Evolutionary conservation across 805 yeast genomes (phyloP).

Genomic region (Saturnispora silvae): DNA sequence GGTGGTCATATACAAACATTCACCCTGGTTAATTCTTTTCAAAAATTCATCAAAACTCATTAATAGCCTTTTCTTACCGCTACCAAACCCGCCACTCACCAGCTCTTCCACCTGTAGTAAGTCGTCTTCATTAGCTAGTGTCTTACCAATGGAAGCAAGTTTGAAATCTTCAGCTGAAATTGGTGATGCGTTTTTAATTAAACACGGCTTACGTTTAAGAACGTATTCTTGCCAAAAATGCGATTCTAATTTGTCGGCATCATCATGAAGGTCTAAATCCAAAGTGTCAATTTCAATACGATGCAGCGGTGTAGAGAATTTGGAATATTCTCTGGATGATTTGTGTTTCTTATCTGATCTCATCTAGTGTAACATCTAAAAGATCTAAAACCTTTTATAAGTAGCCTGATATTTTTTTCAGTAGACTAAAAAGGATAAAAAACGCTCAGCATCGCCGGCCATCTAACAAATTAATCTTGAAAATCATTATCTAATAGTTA

Average conservation of each 20-base stretch:
- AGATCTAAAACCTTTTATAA: too few species aligned
- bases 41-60: conserved; percentile 43
- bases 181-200: conserved; percentile 6
- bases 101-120: conserved; percentile 49
- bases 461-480: too few species aligned
- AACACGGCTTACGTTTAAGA: conserved; percentile 10
- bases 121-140: conserved; percentile 6
- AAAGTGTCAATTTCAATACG: conserved; percentile 8
- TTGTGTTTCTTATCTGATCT: too few species aligned
- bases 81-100: conserved; percentile 54
- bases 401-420: too few species aligned
- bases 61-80: conserved; percentile 43
- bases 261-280: too few species aligned
- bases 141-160: conserved; percentile 7
- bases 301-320: too few species aligned
- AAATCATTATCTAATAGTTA: too few species aligned
- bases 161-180: conserved; percentile 8
- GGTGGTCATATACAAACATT: conserved; percentile 50
- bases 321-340: too few species aligned
- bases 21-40: conserved; percentile 29
- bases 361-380: too few species aligned
- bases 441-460: too few species aligned
- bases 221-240: conserved; percentile 13
- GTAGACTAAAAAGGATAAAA: too few species aligned
- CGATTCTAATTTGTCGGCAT: too few species aligned